Conservation (phyloP, 306 rosid genomes). For the Quillaja saponaria region DNA sequence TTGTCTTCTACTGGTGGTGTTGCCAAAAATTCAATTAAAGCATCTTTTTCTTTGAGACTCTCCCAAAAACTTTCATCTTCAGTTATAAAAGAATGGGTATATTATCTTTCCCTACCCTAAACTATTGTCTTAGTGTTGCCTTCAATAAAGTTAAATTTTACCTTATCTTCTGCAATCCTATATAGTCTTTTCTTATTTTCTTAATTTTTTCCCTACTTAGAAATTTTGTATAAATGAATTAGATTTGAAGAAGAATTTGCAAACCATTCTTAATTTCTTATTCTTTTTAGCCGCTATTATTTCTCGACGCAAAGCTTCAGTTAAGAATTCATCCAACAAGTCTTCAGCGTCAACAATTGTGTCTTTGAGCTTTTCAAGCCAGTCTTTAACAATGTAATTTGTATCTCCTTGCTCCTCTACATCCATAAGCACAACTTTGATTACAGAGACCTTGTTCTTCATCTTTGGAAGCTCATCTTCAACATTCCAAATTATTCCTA, state of each 20-base stretch:
- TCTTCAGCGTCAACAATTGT: slow-evolving; percentile 43
- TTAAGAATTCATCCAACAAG: slow-evolving; percentile 31
- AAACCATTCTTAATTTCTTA: background rate
- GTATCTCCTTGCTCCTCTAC: slow-evolving; percentile 25
- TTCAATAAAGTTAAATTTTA: slow-evolving; percentile 14
- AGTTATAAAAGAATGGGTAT: slow-evolving; percentile 37
- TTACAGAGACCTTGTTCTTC: background rate
- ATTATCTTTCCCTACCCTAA: slow-evolving; percentile 14
- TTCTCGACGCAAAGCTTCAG: slow-evolving; percentile 25
- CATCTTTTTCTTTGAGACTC: slow-evolving; percentile 29
- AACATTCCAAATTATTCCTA: slow-evolving; percentile 26
- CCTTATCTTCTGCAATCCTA: slow-evolving; percentile 24
- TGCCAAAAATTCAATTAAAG: slow-evolving; percentile 4
- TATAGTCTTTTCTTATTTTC: slow-evolving; percentile 25
- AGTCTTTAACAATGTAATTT: slow-evolving; percentile 15
- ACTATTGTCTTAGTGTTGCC: background rate
- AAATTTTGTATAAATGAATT: slow-evolving; percentile 9
- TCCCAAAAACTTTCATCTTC: slow-evolving; percentile 36
- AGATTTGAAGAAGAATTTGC: slow-evolving; percentile 27
- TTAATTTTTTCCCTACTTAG: slow-evolving; percentile 29
- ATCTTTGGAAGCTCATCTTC: slow-evolving; percentile 22
- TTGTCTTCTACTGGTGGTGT: background rate
- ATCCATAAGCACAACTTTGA: slow-evolving; percentile 38
- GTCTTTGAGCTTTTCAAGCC: slow-evolving; percentile 37
- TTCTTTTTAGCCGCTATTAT: background rate